Evolutionary conservation across 2,329 filamentous ascomycete species (phyloP).

Genomic region (Aspergillus brunneoviolaceus): DNA sequence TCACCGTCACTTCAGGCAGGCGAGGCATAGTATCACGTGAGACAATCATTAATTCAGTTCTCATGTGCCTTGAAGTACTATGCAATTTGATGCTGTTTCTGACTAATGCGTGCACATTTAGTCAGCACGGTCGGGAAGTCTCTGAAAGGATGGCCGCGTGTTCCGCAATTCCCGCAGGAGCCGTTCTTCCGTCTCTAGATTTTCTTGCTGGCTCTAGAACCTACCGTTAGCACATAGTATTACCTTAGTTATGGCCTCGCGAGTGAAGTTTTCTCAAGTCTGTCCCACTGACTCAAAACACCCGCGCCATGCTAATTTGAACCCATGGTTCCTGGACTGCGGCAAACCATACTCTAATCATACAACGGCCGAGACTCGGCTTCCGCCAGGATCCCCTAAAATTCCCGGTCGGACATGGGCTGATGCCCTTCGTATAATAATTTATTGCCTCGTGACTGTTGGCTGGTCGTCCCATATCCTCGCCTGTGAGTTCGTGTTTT

Average conservation of each 20-base stretch:
- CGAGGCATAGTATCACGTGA: too few relatives aligned
- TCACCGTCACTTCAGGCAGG: background rate
- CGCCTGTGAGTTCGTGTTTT: background rate
- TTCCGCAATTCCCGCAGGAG: background rate
- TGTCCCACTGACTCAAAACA: background rate
- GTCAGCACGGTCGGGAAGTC: too few relatives aligned
- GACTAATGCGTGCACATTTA: too few relatives aligned
- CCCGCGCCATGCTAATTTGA: background rate
- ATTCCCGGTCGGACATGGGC: constrained; percentile 1
- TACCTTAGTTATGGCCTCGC: background rate
- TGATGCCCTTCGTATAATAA: background rate
- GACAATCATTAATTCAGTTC: too few relatives aligned
- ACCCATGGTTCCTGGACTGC: background rate
- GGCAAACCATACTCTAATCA: background rate
- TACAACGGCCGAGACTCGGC: constrained; percentile 6
- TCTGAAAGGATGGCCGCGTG: background rate
- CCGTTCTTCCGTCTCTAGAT: background rate
- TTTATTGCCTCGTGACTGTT: background rate
- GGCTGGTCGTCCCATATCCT: background rate
- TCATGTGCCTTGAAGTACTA: too few relatives aligned
- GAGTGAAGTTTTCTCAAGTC: background rate
- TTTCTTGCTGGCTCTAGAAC: too few relatives aligned
- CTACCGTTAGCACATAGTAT: too few relatives aligned
- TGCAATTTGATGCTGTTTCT: too few relatives aligned
- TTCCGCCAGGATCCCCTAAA: background rate